Percentiles rank a stretch among this genome's conserved stretches.
phyloP scores from a whole-genome alignment of 345 rosid species.

The Ailanthus altissimus region DNA sequence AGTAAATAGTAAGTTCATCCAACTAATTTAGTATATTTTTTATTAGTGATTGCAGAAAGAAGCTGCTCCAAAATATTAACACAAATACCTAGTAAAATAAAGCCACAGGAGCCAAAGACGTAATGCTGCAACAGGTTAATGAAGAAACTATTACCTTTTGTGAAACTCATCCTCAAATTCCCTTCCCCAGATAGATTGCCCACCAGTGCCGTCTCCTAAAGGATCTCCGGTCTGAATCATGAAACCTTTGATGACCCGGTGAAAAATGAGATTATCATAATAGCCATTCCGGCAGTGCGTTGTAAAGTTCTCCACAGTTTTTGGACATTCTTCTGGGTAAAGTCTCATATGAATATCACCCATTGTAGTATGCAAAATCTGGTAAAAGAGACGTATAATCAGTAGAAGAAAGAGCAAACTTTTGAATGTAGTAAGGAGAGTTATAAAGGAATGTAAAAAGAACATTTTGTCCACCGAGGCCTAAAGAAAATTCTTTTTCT shows the following conservation, averaged over 20 bases:
- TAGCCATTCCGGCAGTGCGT: slow-evolving; percentile 95
- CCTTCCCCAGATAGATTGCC: slow-evolving; percentile 99
- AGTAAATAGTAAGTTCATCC: neutral
- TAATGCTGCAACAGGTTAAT: neutral
- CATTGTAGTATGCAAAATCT: slow-evolving; percentile 92
- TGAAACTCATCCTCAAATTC: slow-evolving; percentile 99
- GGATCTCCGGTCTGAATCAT: slow-evolving; percentile 99
- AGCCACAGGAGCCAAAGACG: neutral
- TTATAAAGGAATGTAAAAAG: neutral
- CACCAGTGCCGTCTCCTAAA: slow-evolving; percentile 99
- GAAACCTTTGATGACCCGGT: slow-evolving; percentile 94
- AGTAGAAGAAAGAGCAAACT: slow-evolving; percentile 1
- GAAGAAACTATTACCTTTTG: slow-evolving; percentile 62
- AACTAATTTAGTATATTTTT: slow-evolving; percentile 7
- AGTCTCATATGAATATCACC: slow-evolving; percentile 89
- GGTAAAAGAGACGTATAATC: slow-evolving; percentile 21
- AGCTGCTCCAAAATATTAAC: slow-evolving; percentile 12
- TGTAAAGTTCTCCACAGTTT: slow-evolving; percentile 96
- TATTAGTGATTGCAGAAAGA: neutral
- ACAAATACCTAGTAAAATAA: neutral
- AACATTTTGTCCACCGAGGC: neutral
- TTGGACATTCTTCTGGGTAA: slow-evolving; percentile 99
- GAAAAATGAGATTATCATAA: slow-evolving; percentile 94
- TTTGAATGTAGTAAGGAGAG: neutral
- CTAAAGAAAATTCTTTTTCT: too few species aligned